These are phyloP conservation scores for Trichoderma guizhouense DNA, from an alignment of 2,329 filamentous ascomycete genomes.

Conservation along the genomic window DNA sequence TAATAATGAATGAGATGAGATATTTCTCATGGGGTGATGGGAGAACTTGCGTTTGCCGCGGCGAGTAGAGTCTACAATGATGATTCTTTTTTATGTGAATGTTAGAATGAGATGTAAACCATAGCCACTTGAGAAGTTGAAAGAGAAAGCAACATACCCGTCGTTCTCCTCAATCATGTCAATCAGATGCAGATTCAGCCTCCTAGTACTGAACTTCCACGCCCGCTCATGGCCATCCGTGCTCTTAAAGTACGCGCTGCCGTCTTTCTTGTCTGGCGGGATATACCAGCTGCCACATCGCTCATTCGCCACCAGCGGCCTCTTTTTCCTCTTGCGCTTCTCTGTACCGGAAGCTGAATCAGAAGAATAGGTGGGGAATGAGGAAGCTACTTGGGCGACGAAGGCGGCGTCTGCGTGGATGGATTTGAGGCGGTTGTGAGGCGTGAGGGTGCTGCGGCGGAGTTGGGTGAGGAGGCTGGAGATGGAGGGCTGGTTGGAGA, in stretches of 20 bases:
- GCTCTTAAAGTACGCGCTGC: slow-evolving; percentile 93
- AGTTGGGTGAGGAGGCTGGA: slow-evolving; percentile 68
- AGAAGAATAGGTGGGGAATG: slow-evolving; percentile 33
- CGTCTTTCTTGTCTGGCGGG: slow-evolving; percentile 57
- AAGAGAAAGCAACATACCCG: slow-evolving; percentile 47
- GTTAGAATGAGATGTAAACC: not conserved
- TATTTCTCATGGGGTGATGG: not conserved
- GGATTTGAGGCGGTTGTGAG: slow-evolving; percentile 77
- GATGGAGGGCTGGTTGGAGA: slow-evolving; percentile 61
- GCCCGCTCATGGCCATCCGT: slow-evolving; percentile 90
- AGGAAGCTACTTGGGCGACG: slow-evolving; percentile 57
- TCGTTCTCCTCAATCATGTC: slow-evolving; percentile 62
- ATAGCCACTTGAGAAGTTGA: not conserved
- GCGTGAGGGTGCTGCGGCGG: slow-evolving; percentile 71
- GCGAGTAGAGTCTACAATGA: slow-evolving; percentile 90
- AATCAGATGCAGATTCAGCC: slow-evolving; percentile 81
- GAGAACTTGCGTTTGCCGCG: slow-evolving; percentile 69
- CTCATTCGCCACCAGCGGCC: slow-evolving; percentile 87
- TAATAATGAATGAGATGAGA: not conserved
- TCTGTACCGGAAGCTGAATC: not conserved
- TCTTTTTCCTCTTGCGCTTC: slow-evolving; percentile 19
- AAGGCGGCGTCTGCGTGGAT: slow-evolving; percentile 76
- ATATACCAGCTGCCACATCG: slow-evolving; percentile 97
- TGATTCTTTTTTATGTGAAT: slow-evolving; percentile 47
- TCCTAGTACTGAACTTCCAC: slow-evolving; percentile 83